Evolutionary conservation across 176 grass and related monocot species (phyloP), one percentile per base, ranked within the genome.

Genomic region (Neostapfia colusana): DNA sequence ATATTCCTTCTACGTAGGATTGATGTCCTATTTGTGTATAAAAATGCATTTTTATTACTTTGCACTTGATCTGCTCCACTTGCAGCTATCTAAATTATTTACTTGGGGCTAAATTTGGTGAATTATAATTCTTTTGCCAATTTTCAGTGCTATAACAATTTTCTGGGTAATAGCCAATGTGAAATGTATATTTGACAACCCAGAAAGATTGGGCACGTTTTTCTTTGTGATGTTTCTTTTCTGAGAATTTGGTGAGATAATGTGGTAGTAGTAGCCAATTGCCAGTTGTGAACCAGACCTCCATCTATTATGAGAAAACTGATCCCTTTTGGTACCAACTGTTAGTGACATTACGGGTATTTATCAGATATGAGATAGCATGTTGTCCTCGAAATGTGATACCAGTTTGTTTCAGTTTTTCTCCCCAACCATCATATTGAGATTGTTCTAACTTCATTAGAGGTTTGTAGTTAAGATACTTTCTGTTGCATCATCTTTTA

Each of bases 371-470:
- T 17, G 21, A 38, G 55, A 27, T 63, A 38, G 18, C 31, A 40
- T 27, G 26, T 63, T 13, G n/a, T 25, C 55, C 31, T 21, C 63
- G 48, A 69, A 54, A 69, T 50, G 31, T 11, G 48, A 61, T 60
- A 57, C 23, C 59, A 50, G 58, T 70, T 39, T 28, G 39, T 25
- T 50, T 49, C n/a, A 60, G 16, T 68, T 39, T 51, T 28, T 35
- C 1, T 69, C 69, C 11, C 34, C 42, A 62, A 38, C 34, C 62
- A 42, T 59, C 39, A 67, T 78, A 40, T 12, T 63, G 12, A 14
- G 44, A 73, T 61, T 84, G 57, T 79, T 83, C 34, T 15, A 31
- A 50, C 58, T 82, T 61, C 9, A 66, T 13, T 20, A 27, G 56
- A 56, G 18, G 45, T 63, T 63, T 70, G n/a, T 53, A 57, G 42